These are phyloP conservation scores for Aquanectria penicillioides DNA, from an alignment of 2,329 filamentous ascomycete genomes.

Conservation along the genomic window DNA sequence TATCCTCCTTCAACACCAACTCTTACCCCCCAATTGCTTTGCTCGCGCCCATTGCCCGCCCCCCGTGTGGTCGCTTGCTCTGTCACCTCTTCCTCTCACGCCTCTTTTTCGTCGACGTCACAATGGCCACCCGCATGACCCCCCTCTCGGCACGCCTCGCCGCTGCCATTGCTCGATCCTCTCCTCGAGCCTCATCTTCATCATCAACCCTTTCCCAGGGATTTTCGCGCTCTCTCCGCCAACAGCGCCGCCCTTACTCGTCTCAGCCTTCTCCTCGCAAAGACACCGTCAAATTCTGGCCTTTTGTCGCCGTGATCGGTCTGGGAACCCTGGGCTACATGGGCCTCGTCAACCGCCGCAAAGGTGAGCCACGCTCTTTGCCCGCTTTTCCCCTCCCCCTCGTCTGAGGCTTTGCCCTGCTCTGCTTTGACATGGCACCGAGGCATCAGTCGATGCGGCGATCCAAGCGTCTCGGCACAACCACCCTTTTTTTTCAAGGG, in stretches of 20 bases:
- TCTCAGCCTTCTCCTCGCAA: constrained; percentile 50
- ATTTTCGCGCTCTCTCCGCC: constrained; percentile 28
- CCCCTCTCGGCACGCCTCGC: constrained; percentile 40
- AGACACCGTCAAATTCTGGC: constrained; percentile 65
- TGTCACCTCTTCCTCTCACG: neutral
- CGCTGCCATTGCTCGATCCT: constrained; percentile 32
- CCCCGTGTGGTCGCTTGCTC: constrained; percentile 26
- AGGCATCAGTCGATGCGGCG: constrained; percentile 22
- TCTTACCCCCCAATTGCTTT: constrained; percentile 12
- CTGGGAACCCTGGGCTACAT: constrained; percentile 61
- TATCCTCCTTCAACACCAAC: constrained; percentile 4
- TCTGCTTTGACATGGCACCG: constrained; percentile 10
- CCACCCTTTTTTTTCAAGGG: constrained; percentile 5
- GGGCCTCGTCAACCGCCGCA: constrained; percentile 59
- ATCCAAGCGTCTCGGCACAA: constrained; percentile 20
- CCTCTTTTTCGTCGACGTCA: constrained; percentile 20
- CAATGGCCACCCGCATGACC: constrained; percentile 48
- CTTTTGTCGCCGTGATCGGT: constrained; percentile 62
- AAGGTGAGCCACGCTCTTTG: constrained; percentile 51
- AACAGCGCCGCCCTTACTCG: constrained; percentile 52
- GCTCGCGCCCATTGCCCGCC: constrained; percentile 21
- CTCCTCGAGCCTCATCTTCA: constrained; percentile 27
- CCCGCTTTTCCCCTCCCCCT: constrained; percentile 16
- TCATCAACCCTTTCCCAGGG: constrained; percentile 21
- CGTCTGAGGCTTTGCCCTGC: constrained; percentile 4